Conservation (phyloP, 352 stramenopile species). For the Phytopythium aichiense region DNA sequence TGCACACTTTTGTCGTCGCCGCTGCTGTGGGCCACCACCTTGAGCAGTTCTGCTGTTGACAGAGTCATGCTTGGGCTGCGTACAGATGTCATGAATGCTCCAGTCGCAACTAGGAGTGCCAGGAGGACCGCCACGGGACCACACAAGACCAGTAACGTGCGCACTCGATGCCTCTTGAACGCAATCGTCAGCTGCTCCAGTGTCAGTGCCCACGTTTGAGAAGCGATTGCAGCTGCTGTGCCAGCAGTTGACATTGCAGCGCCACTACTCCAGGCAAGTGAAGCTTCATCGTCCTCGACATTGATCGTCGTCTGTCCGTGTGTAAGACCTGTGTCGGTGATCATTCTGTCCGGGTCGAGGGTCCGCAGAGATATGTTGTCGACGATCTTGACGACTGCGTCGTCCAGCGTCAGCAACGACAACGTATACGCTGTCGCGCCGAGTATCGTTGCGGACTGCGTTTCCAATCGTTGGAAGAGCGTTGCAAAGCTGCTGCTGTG, state of each 20-base stretch:
- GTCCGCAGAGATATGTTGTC: slow-evolving; percentile 8
- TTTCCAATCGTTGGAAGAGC: slow-evolving; percentile 31
- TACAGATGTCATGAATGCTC: slow-evolving; percentile 16
- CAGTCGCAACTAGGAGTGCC: slow-evolving; percentile 17
- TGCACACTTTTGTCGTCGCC: neutral
- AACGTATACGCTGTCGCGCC: slow-evolving; percentile 29
- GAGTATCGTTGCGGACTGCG: slow-evolving; percentile 14
- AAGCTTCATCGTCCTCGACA: neutral
- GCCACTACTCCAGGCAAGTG: neutral
- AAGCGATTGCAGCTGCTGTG: neutral
- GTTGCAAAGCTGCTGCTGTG: slow-evolving; percentile 22
- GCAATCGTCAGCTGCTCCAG: neutral
- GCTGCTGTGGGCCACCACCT: neutral
- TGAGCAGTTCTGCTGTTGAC: neutral
- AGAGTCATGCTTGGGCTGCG: slow-evolving; percentile 3
- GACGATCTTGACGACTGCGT: slow-evolving; percentile 59
- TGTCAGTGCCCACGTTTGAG: neutral
- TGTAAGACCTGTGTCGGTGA: neutral
- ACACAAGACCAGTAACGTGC: slow-evolving; percentile 9
- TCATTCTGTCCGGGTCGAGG: neutral
- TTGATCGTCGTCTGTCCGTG: slow-evolving; percentile 1
- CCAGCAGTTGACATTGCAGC: neutral
- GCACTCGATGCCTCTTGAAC: neutral
- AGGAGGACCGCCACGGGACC: slow-evolving; percentile 23
- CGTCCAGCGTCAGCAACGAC: slow-evolving; percentile 70